Conservation (phyloP, 2,329 filamentous ascomycete genomes). For the Pseudogymnoascus sp. region DNA sequence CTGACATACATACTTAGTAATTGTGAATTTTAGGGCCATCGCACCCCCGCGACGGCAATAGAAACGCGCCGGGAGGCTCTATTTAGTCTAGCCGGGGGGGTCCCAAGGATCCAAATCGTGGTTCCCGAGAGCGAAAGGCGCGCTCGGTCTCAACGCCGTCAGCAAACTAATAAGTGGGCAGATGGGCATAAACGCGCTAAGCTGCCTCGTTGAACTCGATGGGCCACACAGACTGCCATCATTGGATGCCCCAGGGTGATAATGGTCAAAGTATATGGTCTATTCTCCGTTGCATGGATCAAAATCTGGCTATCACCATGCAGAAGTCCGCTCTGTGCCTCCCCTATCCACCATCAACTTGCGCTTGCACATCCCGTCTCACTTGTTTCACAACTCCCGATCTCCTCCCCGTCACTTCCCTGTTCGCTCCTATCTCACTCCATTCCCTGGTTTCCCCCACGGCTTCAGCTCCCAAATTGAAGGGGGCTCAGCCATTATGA, state of each 20-base stretch:
- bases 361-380: background rate
- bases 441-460: background rate
- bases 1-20: slow-evolving; percentile 3
- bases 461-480: background rate
- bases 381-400: slow-evolving; percentile 7
- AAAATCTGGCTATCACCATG: background rate
- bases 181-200: background rate
- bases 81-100: background rate
- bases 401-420: background rate
- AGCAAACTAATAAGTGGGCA: background rate
- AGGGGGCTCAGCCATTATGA: background rate
- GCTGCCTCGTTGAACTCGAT: background rate
- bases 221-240: background rate
- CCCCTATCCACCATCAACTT: background rate
- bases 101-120: background rate
- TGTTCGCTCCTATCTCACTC: background rate
- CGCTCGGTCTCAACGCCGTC: slow-evolving; percentile 2
- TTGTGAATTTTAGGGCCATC: background rate
- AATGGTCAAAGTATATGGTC: background rate
- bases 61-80: background rate
- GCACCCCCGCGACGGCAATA: background rate
- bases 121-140: background rate
- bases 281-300: background rate
- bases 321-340: background rate
- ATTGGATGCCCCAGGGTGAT: background rate